Base-by-base conservation (phyloP, 495 filamentous ascomycete species). In the Penicillium silybi region DNA sequence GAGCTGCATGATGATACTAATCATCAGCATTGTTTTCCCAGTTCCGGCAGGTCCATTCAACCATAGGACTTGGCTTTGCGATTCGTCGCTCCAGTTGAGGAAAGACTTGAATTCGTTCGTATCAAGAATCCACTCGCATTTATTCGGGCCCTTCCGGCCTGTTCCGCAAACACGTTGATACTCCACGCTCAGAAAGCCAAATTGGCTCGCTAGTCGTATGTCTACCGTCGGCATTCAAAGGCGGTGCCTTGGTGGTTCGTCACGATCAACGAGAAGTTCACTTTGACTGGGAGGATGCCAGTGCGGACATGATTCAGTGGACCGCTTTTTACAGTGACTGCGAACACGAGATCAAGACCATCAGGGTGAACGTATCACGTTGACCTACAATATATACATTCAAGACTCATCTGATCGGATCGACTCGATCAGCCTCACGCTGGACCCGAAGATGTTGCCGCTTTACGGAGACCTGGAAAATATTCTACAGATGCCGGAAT, bases 301-400 rank as follows among this genome's bases (percentile, higher is more conserved):
- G 58, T 32, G 40, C 18, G 4, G 38, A 64, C 0, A 11, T 53
- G 1, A 70, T 84, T 42, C 61, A 77, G 18, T 85, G 80, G 81
- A 79, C 75, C 0, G 81, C 82, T 1, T 85, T 85, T 62, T 85
- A 82, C 57, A 79, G 73, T 49, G 80, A 85, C 54, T 82, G 77
- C 53, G 75, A 80, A 55, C 81, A 85, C 58, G 80, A 85, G 61
- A 74, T 85, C n/a, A 61, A 73, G 6, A 64, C 70, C n/a, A 69
- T 85, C 38, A 58, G 6, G 81, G 80, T 0, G 69, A 85, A 44
- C 70, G 79, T 0, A 51, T 85, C 22, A 85, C 79, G 0, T 57
- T 85, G 18, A 85, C 80, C 1, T 85, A 84, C 67, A 82, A 85
- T 48, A 65, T 85, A 8, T 83, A 26, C 8, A 8, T 26, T n/a